Conservation (phyloP, 352 stramenopile species). For the Globisporangium iwayamae region DNA sequence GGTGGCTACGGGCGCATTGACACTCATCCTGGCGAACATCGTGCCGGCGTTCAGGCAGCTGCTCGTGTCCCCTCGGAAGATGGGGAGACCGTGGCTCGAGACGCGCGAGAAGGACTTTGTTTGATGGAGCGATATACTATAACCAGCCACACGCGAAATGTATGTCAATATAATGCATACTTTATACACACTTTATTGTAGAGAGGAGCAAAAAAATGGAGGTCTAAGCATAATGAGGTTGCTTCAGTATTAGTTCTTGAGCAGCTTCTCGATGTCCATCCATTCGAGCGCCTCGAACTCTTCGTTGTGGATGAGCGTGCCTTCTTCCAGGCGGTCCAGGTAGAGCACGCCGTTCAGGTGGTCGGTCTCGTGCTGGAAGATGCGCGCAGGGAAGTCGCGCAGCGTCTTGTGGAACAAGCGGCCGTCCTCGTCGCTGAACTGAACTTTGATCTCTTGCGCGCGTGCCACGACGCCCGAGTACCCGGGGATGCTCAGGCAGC, state of each 20-base stretch:
- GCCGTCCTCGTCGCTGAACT: constrained; percentile 55
- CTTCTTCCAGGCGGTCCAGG: constrained; percentile 61
- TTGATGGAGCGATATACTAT: not conserved
- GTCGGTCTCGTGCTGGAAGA: constrained; percentile 85
- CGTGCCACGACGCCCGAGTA: constrained; percentile 76
- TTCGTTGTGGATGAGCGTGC: constrained; percentile 80
- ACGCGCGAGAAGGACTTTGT: constrained; percentile 20
- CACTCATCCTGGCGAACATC: constrained; percentile 23
- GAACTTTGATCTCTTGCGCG: constrained; percentile 56
- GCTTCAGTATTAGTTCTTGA: constrained; percentile 26
- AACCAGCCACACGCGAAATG: not conserved
- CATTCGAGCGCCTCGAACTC: constrained; percentile 71
- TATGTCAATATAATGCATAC: constrained; percentile 11
- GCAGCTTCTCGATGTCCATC: constrained; percentile 55
- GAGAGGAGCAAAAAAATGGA: too few relatives aligned
- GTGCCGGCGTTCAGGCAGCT: constrained; percentile 25
- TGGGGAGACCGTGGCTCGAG: constrained; percentile 20
- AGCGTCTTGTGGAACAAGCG: constrained; percentile 53
- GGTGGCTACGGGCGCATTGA: constrained; percentile 25
- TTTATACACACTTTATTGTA: not conserved
- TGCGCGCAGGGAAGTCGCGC: constrained; percentile 67
- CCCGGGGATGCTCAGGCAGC: constrained; percentile 76
- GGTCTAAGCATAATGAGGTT: not conserved
- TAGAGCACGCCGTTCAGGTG: constrained; percentile 78
- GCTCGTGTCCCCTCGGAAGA: constrained; percentile 22